A percentile compares a stretch with the other conserved stretches of the same genome.
These are phyloP conservation scores for Boletus rubescentipes DNA, from an alignment of 768 basidiomycete species.

Conservation along the genomic window DNA sequence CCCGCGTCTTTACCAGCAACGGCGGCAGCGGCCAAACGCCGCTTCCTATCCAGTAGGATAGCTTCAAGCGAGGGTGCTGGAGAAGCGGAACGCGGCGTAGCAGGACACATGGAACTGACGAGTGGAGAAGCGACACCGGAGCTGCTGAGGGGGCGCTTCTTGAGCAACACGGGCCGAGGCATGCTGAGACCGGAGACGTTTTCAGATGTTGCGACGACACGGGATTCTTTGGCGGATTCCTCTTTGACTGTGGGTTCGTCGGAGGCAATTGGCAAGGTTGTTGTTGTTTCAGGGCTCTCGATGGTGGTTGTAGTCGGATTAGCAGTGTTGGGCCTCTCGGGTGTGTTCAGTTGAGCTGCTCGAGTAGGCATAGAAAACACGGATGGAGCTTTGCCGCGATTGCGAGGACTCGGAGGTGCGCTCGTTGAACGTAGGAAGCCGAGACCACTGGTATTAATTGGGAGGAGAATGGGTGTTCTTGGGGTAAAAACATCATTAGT, in stretches of 20 bases:
- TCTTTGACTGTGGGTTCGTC: slow-evolving; percentile 4
- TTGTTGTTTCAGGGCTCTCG: neutral
- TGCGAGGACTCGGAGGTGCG: slow-evolving; percentile 55
- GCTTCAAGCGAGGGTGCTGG: slow-evolving; percentile 66
- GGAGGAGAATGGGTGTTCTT: slow-evolving; percentile 34
- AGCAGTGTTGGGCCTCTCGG: neutral
- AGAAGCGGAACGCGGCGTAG: slow-evolving; percentile 38
- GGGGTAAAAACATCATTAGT: slow-evolving; percentile 9
- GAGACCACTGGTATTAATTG: slow-evolving; percentile 46
- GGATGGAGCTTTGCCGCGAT: slow-evolving; percentile 7
- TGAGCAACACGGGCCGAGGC: neutral
- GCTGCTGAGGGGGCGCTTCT: slow-evolving; percentile 18
- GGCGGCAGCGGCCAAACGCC: slow-evolving; percentile 41
- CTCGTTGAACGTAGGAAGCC: slow-evolving; percentile 55
- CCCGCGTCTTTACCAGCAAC: slow-evolving; percentile 17
- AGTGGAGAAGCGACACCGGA: slow-evolving; percentile 12
- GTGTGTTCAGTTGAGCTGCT: neutral
- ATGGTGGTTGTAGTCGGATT: neutral
- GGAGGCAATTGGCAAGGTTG: neutral
- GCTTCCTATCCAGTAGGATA: slow-evolving; percentile 63
- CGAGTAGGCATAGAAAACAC: slow-evolving; percentile 6
- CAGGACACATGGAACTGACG: slow-evolving; percentile 12
- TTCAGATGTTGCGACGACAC: neutral
- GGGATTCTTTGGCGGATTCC: neutral
- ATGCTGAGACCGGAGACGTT: neutral